Evolutionary conservation across 768 basidiomycete species (phyloP).

Genomic region (Agaricus sinodeliciosus): DNA sequence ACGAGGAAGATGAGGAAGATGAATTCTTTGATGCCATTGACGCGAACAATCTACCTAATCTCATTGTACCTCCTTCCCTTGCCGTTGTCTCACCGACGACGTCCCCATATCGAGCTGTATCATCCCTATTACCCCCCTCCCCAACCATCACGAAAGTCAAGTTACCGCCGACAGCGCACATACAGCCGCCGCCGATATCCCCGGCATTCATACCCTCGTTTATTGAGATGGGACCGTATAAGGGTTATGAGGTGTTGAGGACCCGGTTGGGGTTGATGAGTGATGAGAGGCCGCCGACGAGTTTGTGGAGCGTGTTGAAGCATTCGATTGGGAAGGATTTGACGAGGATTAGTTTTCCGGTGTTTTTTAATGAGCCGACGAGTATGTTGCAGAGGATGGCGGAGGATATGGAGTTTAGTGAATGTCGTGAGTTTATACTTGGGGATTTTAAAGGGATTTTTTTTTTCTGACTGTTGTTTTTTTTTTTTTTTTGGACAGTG

Average conservation of each 20-base stretch:
- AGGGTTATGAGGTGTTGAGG: slow-evolving; percentile 64
- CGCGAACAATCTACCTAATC: slow-evolving; percentile 66
- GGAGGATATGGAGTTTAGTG: slow-evolving; percentile 97
- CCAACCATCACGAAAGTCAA: no score
- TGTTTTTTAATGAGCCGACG: slow-evolving; percentile 90
- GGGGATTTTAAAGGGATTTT: no score
- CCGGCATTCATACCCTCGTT: slow-evolving; percentile 7
- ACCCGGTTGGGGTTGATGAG: slow-evolving; percentile 37
- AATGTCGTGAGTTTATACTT: slow-evolving; percentile 75
- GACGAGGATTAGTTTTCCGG: slow-evolving; percentile 92
- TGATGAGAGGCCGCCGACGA: slow-evolving; percentile 83
- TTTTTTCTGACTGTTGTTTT: slow-evolving; percentile 1
- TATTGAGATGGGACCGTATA: slow-evolving; percentile 38
- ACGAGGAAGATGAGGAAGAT: slow-evolving; percentile 47
- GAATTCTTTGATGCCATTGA: slow-evolving; percentile 99
- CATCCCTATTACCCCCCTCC: no score
- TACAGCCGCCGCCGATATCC: not conserved
- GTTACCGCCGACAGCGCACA: not conserved
- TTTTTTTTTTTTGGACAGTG: slow-evolving; percentile 36
- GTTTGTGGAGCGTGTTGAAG: slow-evolving; percentile 93
- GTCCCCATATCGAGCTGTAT: no score
- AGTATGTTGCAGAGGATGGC: slow-evolving; percentile 98
- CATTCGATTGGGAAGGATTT: slow-evolving; percentile 94
- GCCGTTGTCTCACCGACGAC: no score
- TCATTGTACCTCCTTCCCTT: slow-evolving; percentile 56